Evolutionary conservation across 2,329 filamentous ascomycete genomes (phyloP), one percentile per base, ranked within the genome.

Genomic region (Penicillium sp.): DNA sequence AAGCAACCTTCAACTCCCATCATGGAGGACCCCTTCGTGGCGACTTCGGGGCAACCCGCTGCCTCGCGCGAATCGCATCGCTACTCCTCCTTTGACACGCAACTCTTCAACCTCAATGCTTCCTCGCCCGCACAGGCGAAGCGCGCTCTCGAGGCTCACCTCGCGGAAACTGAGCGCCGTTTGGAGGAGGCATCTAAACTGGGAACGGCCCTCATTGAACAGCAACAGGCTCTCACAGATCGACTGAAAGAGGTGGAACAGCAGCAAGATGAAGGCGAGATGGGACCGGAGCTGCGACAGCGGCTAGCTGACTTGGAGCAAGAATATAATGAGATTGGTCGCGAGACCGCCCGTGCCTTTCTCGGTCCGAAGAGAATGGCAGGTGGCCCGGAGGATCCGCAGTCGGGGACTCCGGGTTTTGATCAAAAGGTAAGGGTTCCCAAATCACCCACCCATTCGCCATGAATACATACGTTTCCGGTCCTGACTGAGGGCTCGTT

Each of bases 311-410:
- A 95, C 54, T 83, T 98, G 50, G 93, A 98, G 68, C 88, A 83
- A 67, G 93, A 98, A 63, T 97, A 94, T 73, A 91, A 95, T 66
- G 90, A 96, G 64, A 84, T 97, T 40, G 90, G 90, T 9, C 80
- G 86, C 53, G 91, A 97, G 66, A 93, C 87, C 41, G 89, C 91
- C 38, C 81, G 91, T 55, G 90, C 88, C 2, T 91, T 96, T 66
- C 73, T 97, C 51, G 86, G 83, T 32, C 93, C 93, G 58, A 90
- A 90, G 67, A 76, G 80, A 8, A 81, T 89, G 61, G 81, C 88
- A 24, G 81, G 86, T 13, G 90, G 85, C 65, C 81, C 78, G 53
- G 85, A 89, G 62, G 71, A 76, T 50, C 62, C 57, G 5, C 66
- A 66, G 39, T 52, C 69, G 46, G 72, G 71, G 28, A 75, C 74